Conservation (phyloP, 139 green algal genomes). For the Picochlorum sp. region DNA sequence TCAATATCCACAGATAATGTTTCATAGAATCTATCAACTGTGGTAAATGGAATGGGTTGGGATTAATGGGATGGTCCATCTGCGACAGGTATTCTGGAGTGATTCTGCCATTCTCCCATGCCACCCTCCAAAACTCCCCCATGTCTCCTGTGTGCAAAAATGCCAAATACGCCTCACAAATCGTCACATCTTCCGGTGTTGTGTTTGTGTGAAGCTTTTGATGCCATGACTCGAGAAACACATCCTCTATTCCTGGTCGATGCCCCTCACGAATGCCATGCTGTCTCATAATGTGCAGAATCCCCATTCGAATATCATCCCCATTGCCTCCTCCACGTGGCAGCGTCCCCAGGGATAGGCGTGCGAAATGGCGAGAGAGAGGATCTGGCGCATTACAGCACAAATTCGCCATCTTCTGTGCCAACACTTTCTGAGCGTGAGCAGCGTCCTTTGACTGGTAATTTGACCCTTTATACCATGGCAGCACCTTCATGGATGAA, state of each 20-base stretch:
- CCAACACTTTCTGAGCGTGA: constrained; percentile 69
- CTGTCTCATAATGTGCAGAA: constrained; percentile 87
- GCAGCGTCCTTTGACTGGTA: constrained; percentile 89
- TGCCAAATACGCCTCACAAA: constrained; percentile 93
- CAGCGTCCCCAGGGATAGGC: constrained; percentile 59
- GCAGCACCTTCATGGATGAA: constrained; percentile 55
- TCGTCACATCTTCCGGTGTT: constrained; percentile 93
- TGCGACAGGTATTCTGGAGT: constrained; percentile 54
- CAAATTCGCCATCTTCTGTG: constrained; percentile 58
- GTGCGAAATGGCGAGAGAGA: constrained; percentile 47
- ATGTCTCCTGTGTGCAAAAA: constrained; percentile 54
- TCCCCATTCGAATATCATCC: constrained; percentile 35
- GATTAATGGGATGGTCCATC: constrained; percentile 59
- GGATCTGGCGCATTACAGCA: constrained; percentile 32
- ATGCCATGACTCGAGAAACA: constrained; percentile 90
- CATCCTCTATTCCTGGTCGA: constrained; percentile 72
- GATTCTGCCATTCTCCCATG: constrained; percentile 66
- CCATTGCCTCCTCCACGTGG: constrained; percentile 78
- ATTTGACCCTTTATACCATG: constrained; percentile 57
- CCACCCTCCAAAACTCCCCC: constrained; percentile 55
- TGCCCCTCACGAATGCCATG: constrained; percentile 82
- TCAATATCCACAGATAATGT: constrained; percentile 86
- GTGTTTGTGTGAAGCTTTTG: constrained; percentile 99
- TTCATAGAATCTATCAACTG: constrained; percentile 75
- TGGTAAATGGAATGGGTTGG: constrained; percentile 69